Evolutionary conservation across 768 basidiomycete genomes (phyloP), one percentile per base, ranked within the genome.

Genomic region (Pholiota molesta): DNA sequence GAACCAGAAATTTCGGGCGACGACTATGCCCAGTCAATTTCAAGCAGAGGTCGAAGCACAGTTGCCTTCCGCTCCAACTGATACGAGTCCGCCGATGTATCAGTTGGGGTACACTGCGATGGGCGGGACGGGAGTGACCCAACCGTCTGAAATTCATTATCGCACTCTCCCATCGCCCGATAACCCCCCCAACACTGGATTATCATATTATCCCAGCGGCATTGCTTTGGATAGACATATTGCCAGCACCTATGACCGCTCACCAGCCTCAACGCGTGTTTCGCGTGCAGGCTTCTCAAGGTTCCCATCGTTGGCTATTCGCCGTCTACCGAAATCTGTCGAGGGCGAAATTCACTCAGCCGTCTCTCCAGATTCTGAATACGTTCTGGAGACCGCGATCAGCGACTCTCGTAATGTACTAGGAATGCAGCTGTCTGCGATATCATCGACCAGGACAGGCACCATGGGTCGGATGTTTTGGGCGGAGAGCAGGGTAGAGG

Each of bases 321-420:
- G 57, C 10, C 7, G 21, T n/a, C 23, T 47, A 5, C 11, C 45
- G 4, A 58, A 58, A 26, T n/a, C 19, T 3, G 3, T 49, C 1
- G 47, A 51, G 47, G 57, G 47, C 3, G 11, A 8, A 16, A 51
- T 21, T 5, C n/a, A 8, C 4, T 49, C 31, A 1, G 47, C 45
- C 5, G 33, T 35, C n/a, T 58, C 57, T 7, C 57, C 57, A n/a
- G 45, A 51, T 35, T 58, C 57, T 31, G 57, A 58, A 31, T 58
- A 58, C 16, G 33, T 47, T 13, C 31, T 51, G 1, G 31, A 58
- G 23, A 21, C 47, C 19, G 57, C 45, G 31, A 47, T 51, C 33
- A 58, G 57, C 33, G 29, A 49, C 11, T 26, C 19, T 2, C 42
- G 55, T 10, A 29, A 42, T 26, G 55, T 55, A 23, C 26, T 55